phyloP scores from a whole-genome alignment of 2,329 filamentous ascomycete genomes.

The Setomelanomma holmii region DNA sequence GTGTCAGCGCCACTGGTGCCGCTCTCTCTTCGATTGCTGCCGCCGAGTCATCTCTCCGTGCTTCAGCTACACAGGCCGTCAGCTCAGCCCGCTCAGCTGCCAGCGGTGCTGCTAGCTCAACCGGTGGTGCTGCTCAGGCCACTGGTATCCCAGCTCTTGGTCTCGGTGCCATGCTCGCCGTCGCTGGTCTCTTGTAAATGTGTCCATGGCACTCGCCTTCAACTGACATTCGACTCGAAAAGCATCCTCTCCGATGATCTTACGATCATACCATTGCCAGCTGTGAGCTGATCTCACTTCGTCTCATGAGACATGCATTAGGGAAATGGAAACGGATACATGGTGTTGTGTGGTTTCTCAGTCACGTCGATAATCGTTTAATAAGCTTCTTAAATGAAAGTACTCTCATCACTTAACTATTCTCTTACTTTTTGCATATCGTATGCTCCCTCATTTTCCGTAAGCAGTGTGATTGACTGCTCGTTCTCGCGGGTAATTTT shows the following conservation, averaged over 20 bases:
- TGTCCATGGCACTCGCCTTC: background rate
- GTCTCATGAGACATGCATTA: conserved; percentile 16
- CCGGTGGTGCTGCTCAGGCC: conserved; percentile 27
- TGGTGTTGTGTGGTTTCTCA: conserved; percentile 5
- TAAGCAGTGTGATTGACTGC: too few relatives aligned
- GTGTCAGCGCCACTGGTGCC: conserved; percentile 12
- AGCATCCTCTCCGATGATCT: background rate
- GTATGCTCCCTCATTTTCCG: too few relatives aligned
- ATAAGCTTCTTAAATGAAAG: conserved; percentile 1
- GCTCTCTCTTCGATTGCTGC: conserved; percentile 1
- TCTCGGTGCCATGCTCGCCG: too few relatives aligned
- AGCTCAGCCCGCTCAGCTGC: conserved; percentile 22
- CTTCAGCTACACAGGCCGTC: conserved; percentile 14
- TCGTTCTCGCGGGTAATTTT: too few relatives aligned
- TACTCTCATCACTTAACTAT: background rate
- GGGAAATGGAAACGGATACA: conserved; percentile 5
- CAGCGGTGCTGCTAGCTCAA: conserved; percentile 10
- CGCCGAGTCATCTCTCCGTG: conserved; percentile 2
- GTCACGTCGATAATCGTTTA: conserved; percentile 8
- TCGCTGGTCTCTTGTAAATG: conserved; percentile 44
- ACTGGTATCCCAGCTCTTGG: conserved; percentile 41
- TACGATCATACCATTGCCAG: conserved; percentile 8
- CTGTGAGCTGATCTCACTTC: conserved; percentile 14
- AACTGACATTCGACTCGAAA: background rate
- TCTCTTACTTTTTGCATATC: background rate